phyloP scores from a whole-genome alignment of 2,329 filamentous ascomycete species.

The Botrytis medusae region DNA sequence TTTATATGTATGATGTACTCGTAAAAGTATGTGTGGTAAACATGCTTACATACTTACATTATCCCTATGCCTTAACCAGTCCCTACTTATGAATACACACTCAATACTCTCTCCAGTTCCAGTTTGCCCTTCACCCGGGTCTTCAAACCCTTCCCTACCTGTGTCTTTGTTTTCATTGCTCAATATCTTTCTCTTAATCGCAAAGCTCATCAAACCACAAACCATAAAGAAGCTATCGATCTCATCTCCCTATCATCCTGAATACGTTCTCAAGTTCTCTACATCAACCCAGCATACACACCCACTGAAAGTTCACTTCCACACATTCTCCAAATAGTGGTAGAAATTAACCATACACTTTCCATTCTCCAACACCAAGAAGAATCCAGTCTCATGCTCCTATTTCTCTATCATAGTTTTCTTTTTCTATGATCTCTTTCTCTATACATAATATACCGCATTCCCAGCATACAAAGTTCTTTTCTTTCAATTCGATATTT shows the following conservation, averaged over 20 bases:
- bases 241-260: neutral
- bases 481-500: too few species aligned
- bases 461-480: too few species aligned
- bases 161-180: neutral
- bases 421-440: too few species aligned
- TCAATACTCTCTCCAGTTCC: neutral
- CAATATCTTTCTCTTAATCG: neutral
- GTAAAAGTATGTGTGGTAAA: neutral
- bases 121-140: neutral
- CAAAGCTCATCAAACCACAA: neutral
- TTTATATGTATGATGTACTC: neutral
- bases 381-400: too few species aligned
- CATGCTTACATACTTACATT: neutral
- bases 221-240: neutral
- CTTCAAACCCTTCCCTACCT: neutral
- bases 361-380: too few species aligned
- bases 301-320: neutral
- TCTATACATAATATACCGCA: too few species aligned
- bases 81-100: neutral
- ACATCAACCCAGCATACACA: neutral
- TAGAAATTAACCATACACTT: too few species aligned
- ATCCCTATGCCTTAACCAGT: neutral
- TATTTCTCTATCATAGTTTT: too few species aligned
- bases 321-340: too few species aligned
- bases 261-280: neutral